Evolutionary conservation across 2,329 filamentous ascomycete species (phyloP), one percentile per base, ranked within the genome.

Genomic region (Arthrobotrys conoides): DNA sequence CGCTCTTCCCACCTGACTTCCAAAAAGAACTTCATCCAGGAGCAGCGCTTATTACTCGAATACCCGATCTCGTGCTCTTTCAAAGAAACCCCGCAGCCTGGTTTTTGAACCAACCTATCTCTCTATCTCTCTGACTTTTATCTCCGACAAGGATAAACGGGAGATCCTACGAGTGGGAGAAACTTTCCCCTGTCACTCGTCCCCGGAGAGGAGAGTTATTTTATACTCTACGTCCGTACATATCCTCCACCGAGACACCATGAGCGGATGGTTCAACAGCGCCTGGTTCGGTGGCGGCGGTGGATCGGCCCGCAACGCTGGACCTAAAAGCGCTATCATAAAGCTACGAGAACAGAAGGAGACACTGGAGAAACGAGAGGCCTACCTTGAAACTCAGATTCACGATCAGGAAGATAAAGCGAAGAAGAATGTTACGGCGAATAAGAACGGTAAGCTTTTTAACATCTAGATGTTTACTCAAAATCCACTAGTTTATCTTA

Each of bases 321-420:
- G 90, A 78, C 93, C 96, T 73, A 99, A 99, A 89, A 96, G 97
- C 87, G 96, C 96, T 82, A 99, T 99, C 83, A 88, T 99, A 72
- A 90, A 89, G 78, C 87, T 99, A 83, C 90, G 96, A 82, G 89
- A 91, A 83, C 95, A 97, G 87, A 88, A 98, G 53, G 95, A 97
- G 82, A 98, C 98, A 94, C 88, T 99, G 84, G 93, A 96, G 86
- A 99, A 99, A 89, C 89, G 95, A 78, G 94, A 98, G 87, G 92
- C 90, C 85, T 93, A 98, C 84, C 86, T 98, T 80, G 92, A 96
- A 85, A 92, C 89, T 80, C 94, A 97, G 87, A 97, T 98, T 87
- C 91, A 93, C 27, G 94, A 98, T 85, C 94, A 98, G 85, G 93
- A 97, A 83, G 89, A 88, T 44, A 89, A 96, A 81, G 96, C 96